phyloP scores from a whole-genome alignment of 208 protist species.

The Kentomonas sorsogonicus region DNA sequence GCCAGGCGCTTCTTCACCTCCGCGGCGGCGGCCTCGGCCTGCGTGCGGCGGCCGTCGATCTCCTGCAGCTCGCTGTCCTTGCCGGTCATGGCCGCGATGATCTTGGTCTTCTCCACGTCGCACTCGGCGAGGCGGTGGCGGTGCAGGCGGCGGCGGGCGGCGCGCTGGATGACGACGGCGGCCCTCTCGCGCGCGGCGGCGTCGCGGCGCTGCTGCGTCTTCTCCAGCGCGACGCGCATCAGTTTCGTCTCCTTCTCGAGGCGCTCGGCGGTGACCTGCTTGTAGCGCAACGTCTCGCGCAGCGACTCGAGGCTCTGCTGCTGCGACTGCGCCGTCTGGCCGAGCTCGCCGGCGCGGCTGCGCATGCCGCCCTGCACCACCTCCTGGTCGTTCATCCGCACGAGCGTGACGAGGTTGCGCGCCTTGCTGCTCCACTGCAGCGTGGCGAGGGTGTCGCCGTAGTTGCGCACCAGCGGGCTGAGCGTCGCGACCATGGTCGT shows the following conservation, averaged over 20 bases:
- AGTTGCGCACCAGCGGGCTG: constrained; percentile 86
- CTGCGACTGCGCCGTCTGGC: constrained; percentile 69
- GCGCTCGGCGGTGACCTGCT: constrained; percentile 54
- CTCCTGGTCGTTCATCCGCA: constrained; percentile 84
- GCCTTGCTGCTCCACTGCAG: constrained; percentile 90
- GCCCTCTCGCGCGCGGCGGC: constrained; percentile 26
- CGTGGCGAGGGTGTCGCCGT: constrained; percentile 82
- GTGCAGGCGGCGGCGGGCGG: constrained; percentile 23
- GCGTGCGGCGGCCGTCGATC: constrained; percentile 22
- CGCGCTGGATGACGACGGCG: constrained; percentile 60
- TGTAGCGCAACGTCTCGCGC: constrained; percentile 58
- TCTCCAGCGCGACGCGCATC: constrained; percentile 33
- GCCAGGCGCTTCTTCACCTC: constrained; percentile 21
- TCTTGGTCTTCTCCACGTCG: constrained; percentile 6
- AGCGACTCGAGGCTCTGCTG: constrained; percentile 82
- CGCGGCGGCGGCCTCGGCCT: constrained; percentile 26
- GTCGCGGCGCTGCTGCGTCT: constrained; percentile 19
- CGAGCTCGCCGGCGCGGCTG: constrained; percentile 59
- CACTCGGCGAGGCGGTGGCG: neutral
- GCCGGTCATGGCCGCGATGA: constrained; percentile 6
- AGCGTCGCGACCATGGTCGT: constrained; percentile 90
- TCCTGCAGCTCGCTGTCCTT: constrained; percentile 13
- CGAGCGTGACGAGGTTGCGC: constrained; percentile 80
- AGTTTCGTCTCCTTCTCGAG: constrained; percentile 41
- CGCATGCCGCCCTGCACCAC: constrained; percentile 68